Conservation (phyloP, 345 rosid species). For the Gossypium mustelinum region DNA sequence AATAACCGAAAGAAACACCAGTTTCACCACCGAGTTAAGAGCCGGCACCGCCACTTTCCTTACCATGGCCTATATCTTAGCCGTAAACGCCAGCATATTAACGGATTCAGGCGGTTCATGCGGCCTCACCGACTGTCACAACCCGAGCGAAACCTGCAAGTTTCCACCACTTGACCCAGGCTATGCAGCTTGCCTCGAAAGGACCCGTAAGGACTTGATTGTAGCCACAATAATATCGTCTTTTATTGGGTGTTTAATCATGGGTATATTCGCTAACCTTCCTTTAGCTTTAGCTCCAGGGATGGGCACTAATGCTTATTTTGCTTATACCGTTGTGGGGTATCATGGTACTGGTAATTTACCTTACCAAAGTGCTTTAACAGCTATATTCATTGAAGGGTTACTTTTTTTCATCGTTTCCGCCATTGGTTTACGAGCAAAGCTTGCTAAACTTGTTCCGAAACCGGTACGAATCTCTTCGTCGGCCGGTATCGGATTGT, state of each 20-base stretch:
- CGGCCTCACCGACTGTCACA: conserved; percentile 65
- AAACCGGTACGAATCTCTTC: conserved; percentile 82
- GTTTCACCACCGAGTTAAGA: conserved; percentile 85
- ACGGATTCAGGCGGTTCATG: conserved; percentile 86
- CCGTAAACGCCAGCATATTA: conserved; percentile 87
- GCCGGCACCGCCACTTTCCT: conserved; percentile 90
- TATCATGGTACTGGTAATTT: conserved; percentile 83
- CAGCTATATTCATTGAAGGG: conserved; percentile 80
- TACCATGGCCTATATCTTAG: conserved; percentile 92
- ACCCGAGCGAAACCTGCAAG: conserved; percentile 59
- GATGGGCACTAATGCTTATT: conserved; percentile 86
- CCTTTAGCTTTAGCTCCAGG: conserved; percentile 85
- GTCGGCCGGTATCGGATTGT: conserved; percentile 78
- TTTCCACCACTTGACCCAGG: conserved; percentile 80
- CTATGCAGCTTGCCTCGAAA: conserved; percentile 57
- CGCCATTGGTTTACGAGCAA: conserved; percentile 70
- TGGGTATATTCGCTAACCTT: conserved; percentile 77
- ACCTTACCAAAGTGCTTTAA: conserved; percentile 60
- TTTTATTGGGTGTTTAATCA: conserved; percentile 66
- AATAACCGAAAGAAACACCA: conserved; percentile 54
- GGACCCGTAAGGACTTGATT: conserved; percentile 60
- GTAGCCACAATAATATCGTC: conserved; percentile 81
- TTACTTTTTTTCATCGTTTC: conserved; percentile 65
- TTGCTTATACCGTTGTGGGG: conserved; percentile 89
- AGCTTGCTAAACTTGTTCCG: conserved; percentile 70